Base-by-base conservation (phyloP, 768 basidiomycete genomes). In the Leucocoprinus birnbaumii region DNA sequence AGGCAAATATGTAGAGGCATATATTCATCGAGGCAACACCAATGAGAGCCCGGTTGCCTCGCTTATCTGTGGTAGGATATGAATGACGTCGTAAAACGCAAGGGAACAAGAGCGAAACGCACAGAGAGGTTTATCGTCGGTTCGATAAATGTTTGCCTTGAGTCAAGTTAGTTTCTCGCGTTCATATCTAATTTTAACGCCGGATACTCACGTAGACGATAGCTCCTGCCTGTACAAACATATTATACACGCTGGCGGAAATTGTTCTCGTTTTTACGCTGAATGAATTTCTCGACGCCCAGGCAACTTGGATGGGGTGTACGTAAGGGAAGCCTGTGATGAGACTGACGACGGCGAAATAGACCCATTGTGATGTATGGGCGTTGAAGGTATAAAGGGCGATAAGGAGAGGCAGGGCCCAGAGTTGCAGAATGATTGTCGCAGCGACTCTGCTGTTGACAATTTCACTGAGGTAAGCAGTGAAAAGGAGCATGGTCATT, bases 331-430 rank as follows among this genome's bases (percentile, higher is more conserved):
- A 85, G 9, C 79, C 84, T 44, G 79, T 76, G 25, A 84, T 70
- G 24, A 85, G 68, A 0, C 76, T 74, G 19, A 83, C 77, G 11
- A 84, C 80, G 0, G 71, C 72, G 59, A 69, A 84, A 62, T 81
- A 80, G 2, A 73, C 76, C 82, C 82, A 84, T 63, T 78, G 79
- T 11, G 75, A 79, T 1, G 82, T 82, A 1, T 71, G 49, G 21
- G 57, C 51, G 58, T 70, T 68, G 64, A 85, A 80, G 3, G 78
- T 78, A 60, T 80, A 80, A 0, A 85, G 71, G 1, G 79, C 78
- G 51, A 85, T 73, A 40, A 88, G 72, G 24, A 85, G 74, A 2
- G 83, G 82, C 4, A 87, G 67, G 1, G 82, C 80, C 85, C 85
- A 88, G 51, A 86, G 48, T 53, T 85, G 78, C 13, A 81, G 71